phyloP scores from a whole-genome alignment of 176 grass and related monocot genomes.

The Elymus sibiricus region DNA sequence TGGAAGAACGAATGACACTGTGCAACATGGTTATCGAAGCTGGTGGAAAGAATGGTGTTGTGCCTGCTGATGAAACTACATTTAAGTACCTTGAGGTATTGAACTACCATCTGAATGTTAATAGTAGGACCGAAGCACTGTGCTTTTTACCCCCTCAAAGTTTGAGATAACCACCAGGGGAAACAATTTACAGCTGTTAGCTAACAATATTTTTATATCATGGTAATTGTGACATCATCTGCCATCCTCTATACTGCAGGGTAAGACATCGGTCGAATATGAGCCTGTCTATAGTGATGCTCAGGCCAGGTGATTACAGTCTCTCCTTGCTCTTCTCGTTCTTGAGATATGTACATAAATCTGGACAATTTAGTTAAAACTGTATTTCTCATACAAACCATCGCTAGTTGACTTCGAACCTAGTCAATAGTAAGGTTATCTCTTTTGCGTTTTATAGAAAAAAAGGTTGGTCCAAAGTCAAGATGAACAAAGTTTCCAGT shows the following conservation, averaged over 20 bases:
- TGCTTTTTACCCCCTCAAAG: background rate
- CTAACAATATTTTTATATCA: slow-evolving; percentile 9
- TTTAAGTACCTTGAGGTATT: slow-evolving; percentile 91
- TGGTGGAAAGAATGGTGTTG: slow-evolving; percentile 85
- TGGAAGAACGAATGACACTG: slow-evolving; percentile 96
- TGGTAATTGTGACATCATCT: slow-evolving; percentile 20
- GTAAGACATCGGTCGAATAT: slow-evolving; percentile 60
- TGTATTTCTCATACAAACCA: background rate
- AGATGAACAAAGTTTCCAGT: too few relatives aligned
- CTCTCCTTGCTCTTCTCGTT: slow-evolving; percentile 9
- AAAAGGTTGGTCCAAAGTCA: background rate
- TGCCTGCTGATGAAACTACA: slow-evolving; percentile 84
- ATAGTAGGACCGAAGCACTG: background rate
- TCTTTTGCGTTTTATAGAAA: background rate
- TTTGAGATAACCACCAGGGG: background rate
- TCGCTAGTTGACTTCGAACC: background rate
- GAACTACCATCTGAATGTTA: slow-evolving; percentile 16
- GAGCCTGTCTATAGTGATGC: slow-evolving; percentile 83
- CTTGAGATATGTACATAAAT: background rate
- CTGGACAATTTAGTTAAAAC: background rate
- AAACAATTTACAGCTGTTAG: slow-evolving; percentile 16
- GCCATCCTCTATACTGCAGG: slow-evolving; percentile 44
- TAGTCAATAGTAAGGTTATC: background rate
- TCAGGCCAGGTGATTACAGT: slow-evolving; percentile 65
- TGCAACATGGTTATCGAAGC: slow-evolving; percentile 98